Evolutionary conservation across 176 grass and related monocot species (phyloP).

Genomic region (Saccharum officinarum): DNA sequence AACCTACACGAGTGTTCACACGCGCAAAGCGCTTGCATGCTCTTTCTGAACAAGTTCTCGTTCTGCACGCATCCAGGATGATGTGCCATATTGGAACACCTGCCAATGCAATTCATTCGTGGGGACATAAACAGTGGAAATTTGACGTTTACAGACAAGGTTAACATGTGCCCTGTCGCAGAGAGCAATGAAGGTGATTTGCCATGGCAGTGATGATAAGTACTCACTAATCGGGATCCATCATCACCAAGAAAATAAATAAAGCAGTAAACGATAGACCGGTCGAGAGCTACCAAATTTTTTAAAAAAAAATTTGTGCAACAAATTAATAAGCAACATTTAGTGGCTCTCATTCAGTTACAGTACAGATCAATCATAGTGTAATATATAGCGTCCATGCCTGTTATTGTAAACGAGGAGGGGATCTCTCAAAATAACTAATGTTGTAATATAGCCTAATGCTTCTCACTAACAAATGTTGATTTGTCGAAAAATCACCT

Average conservation of each 20-base stretch:
- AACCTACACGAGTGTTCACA: no score
- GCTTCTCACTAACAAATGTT: background rate
- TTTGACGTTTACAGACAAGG: constrained; percentile 4
- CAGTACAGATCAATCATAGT: no score
- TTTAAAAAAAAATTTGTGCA: background rate
- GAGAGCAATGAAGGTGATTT: background rate
- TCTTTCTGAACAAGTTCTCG: constrained; percentile 9
- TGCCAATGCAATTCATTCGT: constrained; percentile 3
- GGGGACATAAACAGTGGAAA: constrained; percentile 8
- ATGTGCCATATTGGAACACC: constrained; percentile 15
- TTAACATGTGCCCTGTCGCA: constrained; percentile 8
- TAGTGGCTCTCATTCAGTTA: background rate
- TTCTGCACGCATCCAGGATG: constrained; percentile 17
- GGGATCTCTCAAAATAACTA: background rate
- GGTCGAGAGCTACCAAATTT: background rate
- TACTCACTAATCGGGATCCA: background rate
- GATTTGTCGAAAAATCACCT: background rate
- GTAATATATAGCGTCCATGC: no score
- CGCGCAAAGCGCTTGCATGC: background rate
- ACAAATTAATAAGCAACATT: background rate
- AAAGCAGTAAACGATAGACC: background rate
- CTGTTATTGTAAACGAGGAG: no score
- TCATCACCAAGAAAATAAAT: background rate
- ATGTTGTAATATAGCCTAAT: background rate
- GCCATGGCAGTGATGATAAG: background rate